Base-by-base conservation (phyloP, 768 basidiomycete genomes). In the Naganishia kalamii region DNA sequence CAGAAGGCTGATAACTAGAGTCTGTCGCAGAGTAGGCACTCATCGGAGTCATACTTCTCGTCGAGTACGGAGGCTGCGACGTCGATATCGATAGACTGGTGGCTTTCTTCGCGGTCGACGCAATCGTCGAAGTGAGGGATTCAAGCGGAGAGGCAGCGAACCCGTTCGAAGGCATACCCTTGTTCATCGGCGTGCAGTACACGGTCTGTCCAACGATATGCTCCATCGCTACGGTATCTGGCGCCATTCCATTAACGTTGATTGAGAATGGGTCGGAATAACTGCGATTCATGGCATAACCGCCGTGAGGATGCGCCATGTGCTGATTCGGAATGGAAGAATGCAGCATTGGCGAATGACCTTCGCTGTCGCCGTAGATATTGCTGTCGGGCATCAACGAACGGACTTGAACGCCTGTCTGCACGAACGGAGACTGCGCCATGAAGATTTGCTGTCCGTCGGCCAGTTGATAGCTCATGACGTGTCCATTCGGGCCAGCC, bases 221-320 rank as follows among this genome's bases (percentile, higher is more conserved):
- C 37, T 63, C 62, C 62, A 63, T 63, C 17, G 62, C 62, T 6
- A 63, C 62, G 4, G 54, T 57, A 11, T 57, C 54, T 10, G 54
- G 37, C 8, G 54, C 35, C 37, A 37, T 25, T 25, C 54, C 54
- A n/a, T 52, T 29, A 29, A 35, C 35, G 37, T 57, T 37, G 35
- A 57, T 23, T 35, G 54, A 13, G 35, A 57, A 57, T 23, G 54
- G 54, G 27, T 57, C 54, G 4, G 54, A 57, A 40, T 57, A 37
- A 25, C 54, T 41, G 23, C 54, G 54, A 13, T 35, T 37, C 54
- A 57, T 57, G 21, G 40, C 40, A 37, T 37, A 57, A 0, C 54
- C 54, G 25, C 54, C 54, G 11, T 37, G 54, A 21, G 54, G 54
- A 8, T 41, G 54, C 2, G 29, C 23, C 1, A 57, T 35, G 27